These are phyloP conservation scores for Suhomyces sp. DNA, from an alignment of 805 yeast species.

Conservation along the genomic window DNA sequence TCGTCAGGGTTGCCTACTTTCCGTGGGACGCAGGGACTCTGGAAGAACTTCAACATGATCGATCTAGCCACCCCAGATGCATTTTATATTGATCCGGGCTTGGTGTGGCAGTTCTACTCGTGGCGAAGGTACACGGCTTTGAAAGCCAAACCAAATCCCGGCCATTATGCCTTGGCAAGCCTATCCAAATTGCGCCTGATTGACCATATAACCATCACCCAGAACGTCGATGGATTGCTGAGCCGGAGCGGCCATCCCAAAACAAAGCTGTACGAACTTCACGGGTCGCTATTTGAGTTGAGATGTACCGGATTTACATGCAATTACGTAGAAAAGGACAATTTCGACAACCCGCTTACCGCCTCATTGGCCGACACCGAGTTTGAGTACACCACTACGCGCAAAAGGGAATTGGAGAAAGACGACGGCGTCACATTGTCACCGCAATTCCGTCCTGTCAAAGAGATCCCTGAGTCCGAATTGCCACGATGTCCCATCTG, in stretches of 20 bases:
- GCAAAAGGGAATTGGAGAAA: slow-evolving; percentile 10
- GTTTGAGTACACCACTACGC: slow-evolving; percentile 26
- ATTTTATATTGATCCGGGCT: slow-evolving; percentile 73
- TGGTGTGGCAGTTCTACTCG: slow-evolving; percentile 88
- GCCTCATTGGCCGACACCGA: slow-evolving; percentile 46
- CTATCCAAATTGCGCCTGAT: slow-evolving; percentile 41
- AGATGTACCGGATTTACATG: slow-evolving; percentile 77
- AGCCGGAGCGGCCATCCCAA: slow-evolving; percentile 61
- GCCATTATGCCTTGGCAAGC: slow-evolving; percentile 68
- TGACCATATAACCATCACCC: slow-evolving; percentile 67
- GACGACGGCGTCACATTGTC: slow-evolving; percentile 18
- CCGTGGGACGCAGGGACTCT: slow-evolving; percentile 68
- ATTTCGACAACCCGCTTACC: slow-evolving; percentile 58
- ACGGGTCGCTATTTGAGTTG: slow-evolving; percentile 73
- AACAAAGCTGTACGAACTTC: slow-evolving; percentile 60
- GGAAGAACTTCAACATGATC: slow-evolving; percentile 74
- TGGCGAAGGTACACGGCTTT: slow-evolving; percentile 65
- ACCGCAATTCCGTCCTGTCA: slow-evolving; percentile 48
- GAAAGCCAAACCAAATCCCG: slow-evolving; percentile 66
- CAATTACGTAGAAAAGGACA: slow-evolving; percentile 52
- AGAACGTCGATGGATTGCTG: slow-evolving; percentile 78
- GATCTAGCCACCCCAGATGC: slow-evolving; percentile 94
- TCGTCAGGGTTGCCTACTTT: slow-evolving; percentile 76
- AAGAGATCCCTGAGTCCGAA: slow-evolving; percentile 46
- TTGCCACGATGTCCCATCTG: slow-evolving; percentile 81